Evolutionary conservation across 441 rosid genomes (phyloP).

Genomic region (Flueggea neowawraea): DNA sequence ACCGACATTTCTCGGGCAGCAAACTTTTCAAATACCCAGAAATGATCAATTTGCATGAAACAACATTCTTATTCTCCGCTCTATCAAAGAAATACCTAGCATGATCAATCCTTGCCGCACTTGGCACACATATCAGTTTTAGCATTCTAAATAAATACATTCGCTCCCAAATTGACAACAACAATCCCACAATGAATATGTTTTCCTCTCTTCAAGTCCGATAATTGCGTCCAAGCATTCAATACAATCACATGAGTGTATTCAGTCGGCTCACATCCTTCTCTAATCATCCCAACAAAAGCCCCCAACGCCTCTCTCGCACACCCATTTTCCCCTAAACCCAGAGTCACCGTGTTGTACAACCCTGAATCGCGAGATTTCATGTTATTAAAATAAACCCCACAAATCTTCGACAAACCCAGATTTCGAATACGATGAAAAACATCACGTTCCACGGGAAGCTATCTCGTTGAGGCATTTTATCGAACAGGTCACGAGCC

Average conservation of each 20-base stretch:
- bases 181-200: conserved; percentile 52
- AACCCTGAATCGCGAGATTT: conserved; percentile 55
- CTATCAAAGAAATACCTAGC: conserved; percentile 66
- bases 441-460: conserved; percentile 69
- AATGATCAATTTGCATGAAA: conserved; percentile 82
- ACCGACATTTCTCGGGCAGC: conserved; percentile 31
- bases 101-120: conserved; percentile 57
- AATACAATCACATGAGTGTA: conserved; percentile 72
- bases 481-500: conserved; percentile 51
- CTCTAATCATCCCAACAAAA: conserved; percentile 51
- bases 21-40: conserved; percentile 58
- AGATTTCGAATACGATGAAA: conserved; percentile 41
- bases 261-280: conserved; percentile 58
- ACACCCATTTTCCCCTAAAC: conserved; percentile 56
- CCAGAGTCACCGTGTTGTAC: conserved; percentile 79
- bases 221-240: conserved; percentile 62
- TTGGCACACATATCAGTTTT: conserved; percentile 74
- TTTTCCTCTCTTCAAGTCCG: conserved; percentile 57
- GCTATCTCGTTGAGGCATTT: conserved; percentile 44
- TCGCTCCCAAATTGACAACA: conserved; percentile 36
- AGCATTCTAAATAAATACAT: conserved; percentile 56
- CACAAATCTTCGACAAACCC: conserved; percentile 36
- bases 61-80: conserved; percentile 46
- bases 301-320: conserved; percentile 41
- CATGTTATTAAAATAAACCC: conserved; percentile 62